Evolutionary conservation across 106 monocot genomes (phyloP), one percentile per base, ranked within the genome.

Genomic region (Dendrobium officinale): DNA sequence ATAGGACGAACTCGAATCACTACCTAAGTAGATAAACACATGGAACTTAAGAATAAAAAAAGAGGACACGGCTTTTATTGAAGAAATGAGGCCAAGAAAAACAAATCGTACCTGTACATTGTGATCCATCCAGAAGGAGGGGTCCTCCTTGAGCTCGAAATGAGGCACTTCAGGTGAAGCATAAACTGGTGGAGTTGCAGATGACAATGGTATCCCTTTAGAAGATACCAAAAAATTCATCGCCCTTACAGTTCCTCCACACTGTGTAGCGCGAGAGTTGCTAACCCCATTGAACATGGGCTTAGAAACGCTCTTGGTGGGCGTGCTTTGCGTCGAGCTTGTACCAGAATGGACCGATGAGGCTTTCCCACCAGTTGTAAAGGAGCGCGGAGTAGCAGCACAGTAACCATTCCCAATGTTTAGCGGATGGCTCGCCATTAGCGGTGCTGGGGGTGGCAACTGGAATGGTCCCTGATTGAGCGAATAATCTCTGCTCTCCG

Each of bases 71-170:
- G 70, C 20, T 16, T 9, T 70, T 33, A 70, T 70, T 16, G 70
- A 70, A 33, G 67, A 0, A 67, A 70, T 70, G 70, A 37, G 37
- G 37, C 15, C 11, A 26, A 37, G 33, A 44, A 74, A 74, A 74
- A 43, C 17, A 73, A 55, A 0, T 42, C 51, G 64, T 83, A 96
- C 96, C 96, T 96, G 96, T 22, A 97, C 94, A 86, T 94, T 97
- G 86, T 97, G 86, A 72, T 97, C 92, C 88, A 94, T 86, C 96
- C 96, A 97, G 72, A 97, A 97, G 45, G 94, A 92, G 10, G 93
- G 94, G 73, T 97, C 92, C 83, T 97, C 94, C 68, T 67, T 88
- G 75, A 97, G 89, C 33, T 92, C 94, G 56, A 97, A 97, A 81
- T 91, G 87, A 22, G 90, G 86, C 66, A 94, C 94, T 76, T 92